A percentile compares a stretch with the other conserved stretches of the same genome.
phyloP scores from a whole-genome alignment of 192 early-diverging fungal species.

The Backusella circina region DNA sequence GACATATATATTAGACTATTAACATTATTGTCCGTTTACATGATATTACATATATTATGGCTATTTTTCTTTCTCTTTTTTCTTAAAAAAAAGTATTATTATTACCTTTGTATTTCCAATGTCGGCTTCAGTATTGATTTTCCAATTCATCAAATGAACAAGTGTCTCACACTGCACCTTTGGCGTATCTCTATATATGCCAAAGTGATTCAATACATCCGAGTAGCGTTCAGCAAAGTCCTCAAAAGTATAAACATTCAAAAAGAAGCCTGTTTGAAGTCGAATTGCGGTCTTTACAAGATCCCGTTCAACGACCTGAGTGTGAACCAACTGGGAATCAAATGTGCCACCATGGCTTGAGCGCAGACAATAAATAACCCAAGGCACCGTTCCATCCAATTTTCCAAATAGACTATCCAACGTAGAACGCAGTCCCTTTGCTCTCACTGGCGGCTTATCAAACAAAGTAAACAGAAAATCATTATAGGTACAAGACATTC shows the following conservation, averaged over 20 bases:
- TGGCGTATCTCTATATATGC: slow-evolving; percentile 25
- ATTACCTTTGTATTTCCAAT: slow-evolving; percentile 50
- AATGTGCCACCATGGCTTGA: slow-evolving; percentile 56
- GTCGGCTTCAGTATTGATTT: slow-evolving; percentile 50
- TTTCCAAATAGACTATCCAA: slow-evolving; percentile 62
- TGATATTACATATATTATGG: neutral
- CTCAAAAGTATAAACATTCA: slow-evolving; percentile 64
- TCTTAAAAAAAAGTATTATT: neutral
- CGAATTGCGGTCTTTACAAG: slow-evolving; percentile 61
- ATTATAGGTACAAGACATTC: slow-evolving; percentile 56
- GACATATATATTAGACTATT: neutral
- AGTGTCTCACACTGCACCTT: slow-evolving; percentile 36
- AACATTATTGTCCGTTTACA: neutral
- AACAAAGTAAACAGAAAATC: slow-evolving; percentile 75
- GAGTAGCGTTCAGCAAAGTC: slow-evolving; percentile 81
- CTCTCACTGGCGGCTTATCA: slow-evolving; percentile 75
- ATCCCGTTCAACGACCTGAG: slow-evolving; percentile 68
- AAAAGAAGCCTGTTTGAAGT: slow-evolving; percentile 67
- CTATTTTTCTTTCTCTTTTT: neutral
- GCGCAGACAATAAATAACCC: slow-evolving; percentile 74
- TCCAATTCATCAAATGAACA: slow-evolving; percentile 55
- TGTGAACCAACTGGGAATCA: slow-evolving; percentile 63
- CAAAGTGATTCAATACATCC: slow-evolving; percentile 40
- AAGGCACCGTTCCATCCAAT: slow-evolving; percentile 70
- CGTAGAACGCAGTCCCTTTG: slow-evolving; percentile 62